phyloP scores from a whole-genome alignment of 768 basidiomycete genomes.

The Suillus lakei region DNA sequence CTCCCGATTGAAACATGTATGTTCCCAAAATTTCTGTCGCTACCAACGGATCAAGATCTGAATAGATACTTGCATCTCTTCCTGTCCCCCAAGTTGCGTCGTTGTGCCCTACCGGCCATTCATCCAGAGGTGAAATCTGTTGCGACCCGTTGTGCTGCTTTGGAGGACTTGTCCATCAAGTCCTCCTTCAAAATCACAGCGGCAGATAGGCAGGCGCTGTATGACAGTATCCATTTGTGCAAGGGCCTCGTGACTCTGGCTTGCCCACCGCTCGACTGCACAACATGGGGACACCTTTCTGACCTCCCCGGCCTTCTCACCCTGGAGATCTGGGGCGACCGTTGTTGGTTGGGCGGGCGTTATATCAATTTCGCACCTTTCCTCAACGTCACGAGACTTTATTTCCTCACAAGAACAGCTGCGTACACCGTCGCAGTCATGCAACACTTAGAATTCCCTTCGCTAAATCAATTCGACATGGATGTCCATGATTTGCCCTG shows the following conservation, averaged over 20 bases:
- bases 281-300: slow-evolving; percentile 1
- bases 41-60: not conserved
- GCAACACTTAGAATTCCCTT: not conserved
- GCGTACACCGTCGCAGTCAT: not conserved
- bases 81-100: not conserved
- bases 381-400: not conserved
- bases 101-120: not conserved
- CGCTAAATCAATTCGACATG: not conserved
- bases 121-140: not conserved
- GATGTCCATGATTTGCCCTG: not conserved
- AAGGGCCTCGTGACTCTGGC: not conserved
- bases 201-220: not conserved
- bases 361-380: not conserved
- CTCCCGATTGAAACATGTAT: not conserved
- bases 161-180: not conserved
- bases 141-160: not conserved
- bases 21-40: not conserved
- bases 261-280: not conserved
- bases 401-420: not conserved
- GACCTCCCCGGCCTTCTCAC: not conserved
- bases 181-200: not conserved
- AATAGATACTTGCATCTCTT: not conserved
- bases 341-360: not conserved
- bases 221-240: slow-evolving; percentile 1
- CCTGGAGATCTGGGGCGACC: not conserved